Evolutionary conservation across 441 rosid species (phyloP).

Genomic region (Croton setiger): DNA sequence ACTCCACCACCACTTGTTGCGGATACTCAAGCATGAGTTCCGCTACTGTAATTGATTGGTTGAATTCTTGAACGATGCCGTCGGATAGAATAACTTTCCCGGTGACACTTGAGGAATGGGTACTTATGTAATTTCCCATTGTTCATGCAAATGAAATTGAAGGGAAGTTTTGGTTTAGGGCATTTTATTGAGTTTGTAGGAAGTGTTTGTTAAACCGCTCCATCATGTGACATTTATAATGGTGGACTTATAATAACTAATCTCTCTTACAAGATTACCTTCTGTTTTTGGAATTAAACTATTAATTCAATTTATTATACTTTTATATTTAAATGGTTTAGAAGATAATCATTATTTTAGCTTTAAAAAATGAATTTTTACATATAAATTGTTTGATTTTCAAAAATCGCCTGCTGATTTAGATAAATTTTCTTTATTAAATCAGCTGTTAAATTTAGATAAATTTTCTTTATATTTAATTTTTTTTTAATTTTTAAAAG

Average conservation of each 20-base stretch:
- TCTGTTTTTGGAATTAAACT: neutral
- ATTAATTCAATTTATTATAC: neutral
- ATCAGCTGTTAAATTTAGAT: no score
- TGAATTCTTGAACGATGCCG: slow-evolving; percentile 56
- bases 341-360: no score
- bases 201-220: slow-evolving; percentile 74
- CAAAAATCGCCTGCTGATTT: no score
- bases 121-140: slow-evolving; percentile 53
- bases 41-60: slow-evolving; percentile 53
- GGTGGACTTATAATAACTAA: slow-evolving; percentile 39
- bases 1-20: slow-evolving; percentile 72
- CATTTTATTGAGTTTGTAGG: slow-evolving; percentile 6
- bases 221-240: slow-evolving; percentile 42
- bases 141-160: neutral
- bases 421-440: no score
- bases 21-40: slow-evolving; percentile 90
- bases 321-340: no score
- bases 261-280: slow-evolving; percentile 8
- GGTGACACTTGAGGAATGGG: slow-evolving; percentile 19
- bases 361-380: no score
- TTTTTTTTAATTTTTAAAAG: no score
- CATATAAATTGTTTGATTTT: no score
- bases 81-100: slow-evolving; percentile 65
- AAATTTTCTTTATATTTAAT: no score
- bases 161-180: neutral